These are phyloP conservation scores for Candida endomychidarum DNA, from an alignment of 805 yeast genomes.

Conservation along the genomic window DNA sequence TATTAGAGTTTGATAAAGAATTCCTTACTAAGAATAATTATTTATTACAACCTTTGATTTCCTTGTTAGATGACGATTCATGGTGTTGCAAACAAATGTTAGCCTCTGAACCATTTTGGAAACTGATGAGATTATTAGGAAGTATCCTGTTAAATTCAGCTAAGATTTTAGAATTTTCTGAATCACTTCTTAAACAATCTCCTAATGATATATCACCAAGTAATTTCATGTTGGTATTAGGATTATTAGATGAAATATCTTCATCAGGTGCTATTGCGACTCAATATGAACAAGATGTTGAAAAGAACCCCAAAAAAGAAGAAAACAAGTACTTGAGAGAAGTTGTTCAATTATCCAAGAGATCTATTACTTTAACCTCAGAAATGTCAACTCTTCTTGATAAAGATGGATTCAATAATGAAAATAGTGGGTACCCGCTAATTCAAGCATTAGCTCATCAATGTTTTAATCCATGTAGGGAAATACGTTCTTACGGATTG, in stretches of 20 bases:
- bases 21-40: conserved; percentile 40
- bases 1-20: conserved; percentile 37
- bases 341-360: conserved; percentile 57
- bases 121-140: conserved; percentile 47
- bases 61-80: conserved; percentile 44
- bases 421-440: conserved; percentile 52
- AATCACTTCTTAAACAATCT: conserved; percentile 33
- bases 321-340: conserved; percentile 36
- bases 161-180: conserved; percentile 49
- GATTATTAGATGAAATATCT: conserved; percentile 74
- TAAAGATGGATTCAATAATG: conserved; percentile 29
- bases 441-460: conserved; percentile 86
- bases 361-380: conserved; percentile 61
- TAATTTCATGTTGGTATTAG: conserved; percentile 66
- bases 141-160: conserved; percentile 43
- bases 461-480: conserved; percentile 84
- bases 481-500: conserved; percentile 67
- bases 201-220: conserved; percentile 40
- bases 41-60: conserved; percentile 48
- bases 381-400: conserved; percentile 42
- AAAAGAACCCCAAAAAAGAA: conserved; percentile 19
- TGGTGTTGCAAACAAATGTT: conserved; percentile 42
- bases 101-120: conserved; percentile 51
- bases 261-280: conserved; percentile 80
- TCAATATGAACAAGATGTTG: conserved; percentile 68